Base-by-base conservation (phyloP, 2,329 filamentous ascomycete genomes). In the Pezicula neosporulosa region DNA sequence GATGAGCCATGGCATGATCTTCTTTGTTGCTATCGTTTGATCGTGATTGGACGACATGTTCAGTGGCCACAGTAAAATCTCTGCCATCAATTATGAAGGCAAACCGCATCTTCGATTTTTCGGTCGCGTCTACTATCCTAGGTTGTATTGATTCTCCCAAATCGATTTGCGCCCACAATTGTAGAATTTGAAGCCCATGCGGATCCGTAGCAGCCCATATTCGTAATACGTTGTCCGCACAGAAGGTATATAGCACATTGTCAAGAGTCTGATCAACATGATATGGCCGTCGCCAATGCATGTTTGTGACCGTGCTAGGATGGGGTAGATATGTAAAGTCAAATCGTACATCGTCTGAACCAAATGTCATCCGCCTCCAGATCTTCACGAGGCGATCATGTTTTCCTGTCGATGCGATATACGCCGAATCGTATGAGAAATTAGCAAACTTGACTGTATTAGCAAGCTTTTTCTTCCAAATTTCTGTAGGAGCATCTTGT, bases 291-390 rank as follows among this genome's bases (percentile, higher is more conserved):
- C 90, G 85, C 95, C 95, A 99, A 66, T 93, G 86, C 53, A 96
- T 72, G 53, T 82, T 84, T 3, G 89, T 93, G n/a, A 99, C 84
- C 1, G 86, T 72, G 24, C 81, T 77, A 1, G 90, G 89, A 66
- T 99, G 94, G n/a, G 85, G 77, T 2, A 99, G 82, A 69, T 97
- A 97, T 27, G 86, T 85, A 62, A 96, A 86, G 62, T 97, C 93
- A 69, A 97, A 97, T 51, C 88, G 81, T 37, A 90, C 87, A 60
- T 95, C 87, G 52, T 90, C 86, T 1, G 83, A 80, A 13, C 90
- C 90, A 65, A 93, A 97, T 8, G 87, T 88, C 21, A 96, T 74
- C 48, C 93, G 82, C 56, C 91, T 83, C 94, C 95, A 99, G 61
- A 97, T 81, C 71, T 99, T 97, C 59, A 96, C 85, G 18, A 97